phyloP scores from a whole-genome alignment of 2,329 filamentous ascomycete genomes.

The Fusarium austroafricanum region DNA sequence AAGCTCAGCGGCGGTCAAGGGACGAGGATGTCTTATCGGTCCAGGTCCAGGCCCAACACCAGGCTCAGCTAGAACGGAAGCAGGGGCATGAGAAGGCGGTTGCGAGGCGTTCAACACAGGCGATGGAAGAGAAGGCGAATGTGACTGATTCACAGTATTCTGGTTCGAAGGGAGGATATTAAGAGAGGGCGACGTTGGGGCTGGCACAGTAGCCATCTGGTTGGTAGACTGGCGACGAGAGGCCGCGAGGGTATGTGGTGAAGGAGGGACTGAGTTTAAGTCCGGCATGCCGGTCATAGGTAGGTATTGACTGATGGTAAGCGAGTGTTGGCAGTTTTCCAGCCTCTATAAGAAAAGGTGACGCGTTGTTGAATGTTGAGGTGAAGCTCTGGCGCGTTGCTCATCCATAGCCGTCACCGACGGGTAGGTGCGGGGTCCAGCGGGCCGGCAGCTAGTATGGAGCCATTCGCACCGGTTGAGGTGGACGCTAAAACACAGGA shows the following conservation, averaged over 20 bases:
- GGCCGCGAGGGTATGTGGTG: slow-evolving; percentile 58
- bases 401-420: slow-evolving; percentile 7
- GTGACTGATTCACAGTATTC: slow-evolving; percentile 58
- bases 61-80: slow-evolving; percentile 45
- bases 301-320: not conserved
- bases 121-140: slow-evolving; percentile 50
- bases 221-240: slow-evolving; percentile 59
- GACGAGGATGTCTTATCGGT: slow-evolving; percentile 86
- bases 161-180: slow-evolving; percentile 70
- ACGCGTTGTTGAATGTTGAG: slow-evolving; percentile 27
- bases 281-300: slow-evolving; percentile 59
- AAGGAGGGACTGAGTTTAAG: slow-evolving; percentile 66
- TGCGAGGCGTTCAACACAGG: slow-evolving; percentile 48
- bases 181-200: slow-evolving; percentile 57
- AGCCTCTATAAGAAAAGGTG: not conserved
- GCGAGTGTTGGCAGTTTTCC: not conserved
- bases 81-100: slow-evolving; percentile 37
- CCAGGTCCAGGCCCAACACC: slow-evolving; percentile 70
- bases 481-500: slow-evolving; percentile 39
- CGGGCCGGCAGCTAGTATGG: slow-evolving; percentile 36
- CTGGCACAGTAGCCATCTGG: slow-evolving; percentile 57
- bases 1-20: slow-evolving; percentile 88
- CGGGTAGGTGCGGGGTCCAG: slow-evolving; percentile 35
- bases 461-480: slow-evolving; percentile 26
- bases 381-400: slow-evolving; percentile 30